Percentiles rank a stretch among this genome's conserved stretches.
Evolutionary conservation across 1,284 basidiomycete species (phyloP).

Genomic region (Leccinum holopus): DNA sequence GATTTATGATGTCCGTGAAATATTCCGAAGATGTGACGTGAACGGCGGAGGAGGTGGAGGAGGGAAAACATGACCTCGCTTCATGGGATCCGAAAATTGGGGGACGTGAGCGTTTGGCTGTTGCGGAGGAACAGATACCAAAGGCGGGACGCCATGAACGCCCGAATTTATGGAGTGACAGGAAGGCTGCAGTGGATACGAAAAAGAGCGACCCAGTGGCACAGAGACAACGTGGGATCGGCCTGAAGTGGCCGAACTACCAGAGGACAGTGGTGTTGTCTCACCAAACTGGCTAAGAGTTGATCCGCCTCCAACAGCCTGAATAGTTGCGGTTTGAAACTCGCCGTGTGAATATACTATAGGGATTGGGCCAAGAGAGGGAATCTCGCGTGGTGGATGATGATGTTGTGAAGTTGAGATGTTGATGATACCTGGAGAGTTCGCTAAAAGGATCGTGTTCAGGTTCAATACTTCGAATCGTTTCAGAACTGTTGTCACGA

Average conservation of each 20-base stretch:
- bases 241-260: constrained; percentile 4
- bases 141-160: neutral
- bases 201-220: neutral
- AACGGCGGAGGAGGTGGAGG: neutral
- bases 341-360: constrained; percentile 11
- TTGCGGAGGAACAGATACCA: neutral
- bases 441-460: constrained; percentile 8
- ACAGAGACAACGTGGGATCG: neutral
- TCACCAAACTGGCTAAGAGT: constrained; percentile 1
- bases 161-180: constrained; percentile 2
- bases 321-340: neutral
- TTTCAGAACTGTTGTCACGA: constrained; percentile 6
- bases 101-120: neutral
- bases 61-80: neutral
- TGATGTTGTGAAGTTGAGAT: constrained; percentile 6
- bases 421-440: constrained; percentile 1
- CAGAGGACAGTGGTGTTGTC: neutral
- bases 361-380: constrained; percentile 2
- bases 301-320: neutral
- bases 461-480: constrained; percentile 2
- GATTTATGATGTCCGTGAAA: constrained; percentile 1
- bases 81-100: constrained; percentile 6
- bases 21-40: neutral
- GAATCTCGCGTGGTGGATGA: neutral
- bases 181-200: neutral